Base-by-base conservation (phyloP, 1,284 basidiomycete species). In the Ganoderma sinense region DNA sequence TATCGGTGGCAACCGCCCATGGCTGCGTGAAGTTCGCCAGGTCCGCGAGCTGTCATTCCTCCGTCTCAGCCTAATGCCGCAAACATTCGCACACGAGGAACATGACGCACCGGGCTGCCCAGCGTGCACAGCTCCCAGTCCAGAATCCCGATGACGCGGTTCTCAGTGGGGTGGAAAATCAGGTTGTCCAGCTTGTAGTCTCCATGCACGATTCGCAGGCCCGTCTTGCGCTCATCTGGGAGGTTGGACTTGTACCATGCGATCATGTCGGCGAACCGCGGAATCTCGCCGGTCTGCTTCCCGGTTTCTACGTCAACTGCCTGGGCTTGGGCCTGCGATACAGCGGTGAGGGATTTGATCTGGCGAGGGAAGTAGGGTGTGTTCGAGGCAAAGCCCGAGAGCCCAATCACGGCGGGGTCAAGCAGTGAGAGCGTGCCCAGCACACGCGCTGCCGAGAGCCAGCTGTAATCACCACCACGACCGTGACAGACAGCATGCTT, bases 161-260 rank as follows among this genome's bases (percentile, higher is more conserved):
- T 95, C 81, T 98, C 92, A 2, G 92, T 96, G 0, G 94, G 94
- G 78, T 98, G 97, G 82, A 97, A 99, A 71, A 99, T 89, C 74
- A 99, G 80, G 79, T 99, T 99, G 81, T 99, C 97, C 29, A 98
- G 87, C 82, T 99, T 99, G 80, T 96, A 99, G 81, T 99, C 97
- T 29, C 97, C 97, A 78, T 99, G 97, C 4, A 98, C 95, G 72
- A 97, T 90, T 45, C 94, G 88, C 64, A 90, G 84, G 1, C 92
- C 92, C 18, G 85, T 86, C 81, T 91, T 90, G 73, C 84, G 87
- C 78, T 94, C 92, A 75, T 92, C 87, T 0, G 95, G 96, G 65
- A 96, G 84, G 75, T 94, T 87, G 51, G 82, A 80, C 63, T 84
- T 82, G 77, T 97, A 97, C 94, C 94, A 98, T 11, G 81, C 79